phyloP scores from a whole-genome alignment of 257 asterid species.

The Striga asiatica region DNA sequence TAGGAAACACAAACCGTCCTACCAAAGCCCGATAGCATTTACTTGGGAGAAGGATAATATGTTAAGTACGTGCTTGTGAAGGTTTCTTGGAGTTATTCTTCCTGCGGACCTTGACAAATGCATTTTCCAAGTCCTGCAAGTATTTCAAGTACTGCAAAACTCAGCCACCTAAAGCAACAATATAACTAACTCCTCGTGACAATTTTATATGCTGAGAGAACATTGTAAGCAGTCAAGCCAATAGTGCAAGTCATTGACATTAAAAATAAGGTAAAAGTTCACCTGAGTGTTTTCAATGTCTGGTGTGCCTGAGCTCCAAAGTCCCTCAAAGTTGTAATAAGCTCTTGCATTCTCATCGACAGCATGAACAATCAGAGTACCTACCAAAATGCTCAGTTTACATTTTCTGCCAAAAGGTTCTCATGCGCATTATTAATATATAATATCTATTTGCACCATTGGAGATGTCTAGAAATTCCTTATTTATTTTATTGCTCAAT shows the following conservation, averaged over 20 bases:
- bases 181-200: neutral
- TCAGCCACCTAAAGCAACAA: conserved; percentile 8
- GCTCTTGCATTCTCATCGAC: conserved; percentile 90
- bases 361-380: conserved; percentile 70
- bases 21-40: neutral
- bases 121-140: conserved; percentile 63
- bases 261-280: neutral
- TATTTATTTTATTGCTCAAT: neutral
- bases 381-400: conserved; percentile 22
- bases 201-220: conserved; percentile 2
- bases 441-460: neutral
- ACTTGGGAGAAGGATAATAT: neutral
- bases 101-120: conserved; percentile 59
- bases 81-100: conserved; percentile 79
- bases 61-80: conserved; percentile 19
- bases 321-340: conserved; percentile 81
- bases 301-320: conserved; percentile 43
- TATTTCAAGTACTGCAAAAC: neutral
- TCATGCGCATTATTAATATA: neutral
- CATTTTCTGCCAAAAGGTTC: neutral
- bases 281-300: conserved; percentile 33
- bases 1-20: neutral
- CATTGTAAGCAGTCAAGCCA: neutral
- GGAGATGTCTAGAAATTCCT: neutral
- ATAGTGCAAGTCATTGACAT: neutral